Evolutionary conservation across 306 rosid species (phyloP).

Genomic region (Lathyrus tuberosus): DNA sequence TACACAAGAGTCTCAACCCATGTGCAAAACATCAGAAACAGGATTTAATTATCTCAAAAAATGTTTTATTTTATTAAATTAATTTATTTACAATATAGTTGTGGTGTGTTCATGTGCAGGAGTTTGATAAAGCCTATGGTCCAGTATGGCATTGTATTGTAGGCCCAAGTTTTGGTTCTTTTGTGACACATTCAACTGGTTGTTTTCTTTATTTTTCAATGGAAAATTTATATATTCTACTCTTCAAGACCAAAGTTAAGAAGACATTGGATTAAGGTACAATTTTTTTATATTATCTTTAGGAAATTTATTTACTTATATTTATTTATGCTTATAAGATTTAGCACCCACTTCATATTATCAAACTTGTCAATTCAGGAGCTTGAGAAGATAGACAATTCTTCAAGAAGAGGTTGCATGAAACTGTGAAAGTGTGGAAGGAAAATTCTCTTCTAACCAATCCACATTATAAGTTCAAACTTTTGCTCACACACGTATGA

Average conservation of each 20-base stretch:
- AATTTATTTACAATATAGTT: conserved; percentile 13
- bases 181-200: conserved; percentile 93
- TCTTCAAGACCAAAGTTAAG: conserved; percentile 82
- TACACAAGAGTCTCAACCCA: conserved; percentile 37
- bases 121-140: conserved; percentile 89
- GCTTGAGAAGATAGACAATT: neutral
- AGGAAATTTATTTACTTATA: conserved; percentile 2
- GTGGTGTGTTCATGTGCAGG: conserved; percentile 59
- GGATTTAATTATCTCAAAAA: neutral
- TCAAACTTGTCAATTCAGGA: neutral
- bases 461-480: neutral
- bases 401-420: neutral
- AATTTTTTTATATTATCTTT: conserved; percentile 28
- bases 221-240: conserved; percentile 75
- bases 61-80: neutral
- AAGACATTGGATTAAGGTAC: conserved; percentile 57
- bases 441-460: neutral
- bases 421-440: neutral
- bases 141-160: conserved; percentile 99
- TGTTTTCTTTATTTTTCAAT: conserved; percentile 89
- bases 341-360: conserved; percentile 1
- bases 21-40: conserved; percentile 40
- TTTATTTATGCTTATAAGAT: neutral
- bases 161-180: conserved; percentile 94
- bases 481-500: neutral